These are phyloP conservation scores for Gaeumannomyces sp. DNA, from an alignment of 2,329 filamentous ascomycete genomes.

Conservation along the genomic window DNA sequence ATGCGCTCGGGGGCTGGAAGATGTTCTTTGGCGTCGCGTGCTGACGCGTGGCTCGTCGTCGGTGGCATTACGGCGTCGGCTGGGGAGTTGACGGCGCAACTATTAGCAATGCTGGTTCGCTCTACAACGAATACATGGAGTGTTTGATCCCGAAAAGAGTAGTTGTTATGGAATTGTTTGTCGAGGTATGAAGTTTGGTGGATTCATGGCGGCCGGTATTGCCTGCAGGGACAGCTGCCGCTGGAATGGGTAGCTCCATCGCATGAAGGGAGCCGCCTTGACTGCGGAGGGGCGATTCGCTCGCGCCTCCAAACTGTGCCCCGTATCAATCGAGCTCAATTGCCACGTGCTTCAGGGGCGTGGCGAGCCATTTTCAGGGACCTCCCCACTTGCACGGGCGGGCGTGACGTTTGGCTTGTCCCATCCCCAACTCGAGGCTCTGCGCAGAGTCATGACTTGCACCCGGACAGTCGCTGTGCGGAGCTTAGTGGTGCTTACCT, in stretches of 20 bases:
- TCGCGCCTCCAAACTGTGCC: background rate
- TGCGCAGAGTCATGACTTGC: background rate
- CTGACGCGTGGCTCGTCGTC: background rate
- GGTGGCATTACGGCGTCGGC: constrained; percentile 4
- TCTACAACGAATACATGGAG: no score
- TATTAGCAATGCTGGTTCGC: background rate
- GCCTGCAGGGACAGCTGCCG: background rate
- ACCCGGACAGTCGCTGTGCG: background rate
- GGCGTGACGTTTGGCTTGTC: no score
- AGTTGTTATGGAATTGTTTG: no score
- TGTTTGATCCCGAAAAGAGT: no score
- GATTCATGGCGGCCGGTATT: background rate
- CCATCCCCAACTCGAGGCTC: no score
- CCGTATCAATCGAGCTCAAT: background rate
- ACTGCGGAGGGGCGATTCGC: background rate
- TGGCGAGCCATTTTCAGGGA: no score
- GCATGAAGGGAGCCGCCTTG: background rate
- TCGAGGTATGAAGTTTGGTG: background rate
- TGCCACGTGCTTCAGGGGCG: background rate
- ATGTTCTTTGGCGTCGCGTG: background rate
- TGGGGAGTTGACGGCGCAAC: background rate
- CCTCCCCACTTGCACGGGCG: no score
- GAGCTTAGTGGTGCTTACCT: background rate
- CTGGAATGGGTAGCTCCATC: background rate
- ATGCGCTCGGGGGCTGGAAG: constrained; percentile 51